Conservation (phyloP, 805 yeast genomes). For the Cyberlindnera xylosilytica region DNA sequence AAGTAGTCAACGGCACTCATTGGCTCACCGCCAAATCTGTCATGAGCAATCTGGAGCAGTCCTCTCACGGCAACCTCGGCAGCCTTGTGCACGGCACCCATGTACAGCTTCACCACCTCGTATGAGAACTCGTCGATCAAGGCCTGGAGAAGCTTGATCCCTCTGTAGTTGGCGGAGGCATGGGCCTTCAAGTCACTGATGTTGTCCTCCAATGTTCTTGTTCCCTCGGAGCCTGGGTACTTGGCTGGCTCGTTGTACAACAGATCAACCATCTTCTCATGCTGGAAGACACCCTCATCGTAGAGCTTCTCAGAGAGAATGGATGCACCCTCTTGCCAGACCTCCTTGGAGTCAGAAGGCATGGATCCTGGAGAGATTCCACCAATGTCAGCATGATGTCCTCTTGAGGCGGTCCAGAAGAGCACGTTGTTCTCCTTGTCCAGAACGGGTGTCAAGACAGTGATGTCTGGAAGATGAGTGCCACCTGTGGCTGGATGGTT, state of each 20-base stretch:
- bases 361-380: constrained; percentile 57
- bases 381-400: constrained; percentile 93
- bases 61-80: too few species aligned
- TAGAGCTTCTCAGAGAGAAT: constrained; percentile 51
- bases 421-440: constrained; percentile 43
- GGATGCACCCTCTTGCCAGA: constrained; percentile 55
- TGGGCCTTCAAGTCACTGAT: constrained; percentile 47
- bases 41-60: constrained; percentile 44
- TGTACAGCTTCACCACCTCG: constrained; percentile 42
- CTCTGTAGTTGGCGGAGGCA: constrained; percentile 51
- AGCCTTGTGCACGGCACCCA: constrained; percentile 47
- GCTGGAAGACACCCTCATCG: constrained; percentile 50
- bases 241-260: too few species aligned
- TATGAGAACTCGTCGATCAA: constrained; percentile 42
- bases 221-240: constrained; percentile 44
- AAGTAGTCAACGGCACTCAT: constrained; percentile 45
- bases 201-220: constrained; percentile 52
- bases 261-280: too few species aligned
- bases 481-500: constrained; percentile 45
- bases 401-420: constrained; percentile 60
- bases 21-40: constrained; percentile 32
- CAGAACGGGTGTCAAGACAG: constrained; percentile 56
- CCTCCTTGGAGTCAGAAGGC: constrained; percentile 51
- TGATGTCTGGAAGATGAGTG: constrained; percentile 49
- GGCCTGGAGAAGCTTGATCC: constrained; percentile 41